These are phyloP conservation scores for Fusarium temperatum DNA, from an alignment of 2,329 filamentous ascomycete genomes.

Conservation along the genomic window DNA sequence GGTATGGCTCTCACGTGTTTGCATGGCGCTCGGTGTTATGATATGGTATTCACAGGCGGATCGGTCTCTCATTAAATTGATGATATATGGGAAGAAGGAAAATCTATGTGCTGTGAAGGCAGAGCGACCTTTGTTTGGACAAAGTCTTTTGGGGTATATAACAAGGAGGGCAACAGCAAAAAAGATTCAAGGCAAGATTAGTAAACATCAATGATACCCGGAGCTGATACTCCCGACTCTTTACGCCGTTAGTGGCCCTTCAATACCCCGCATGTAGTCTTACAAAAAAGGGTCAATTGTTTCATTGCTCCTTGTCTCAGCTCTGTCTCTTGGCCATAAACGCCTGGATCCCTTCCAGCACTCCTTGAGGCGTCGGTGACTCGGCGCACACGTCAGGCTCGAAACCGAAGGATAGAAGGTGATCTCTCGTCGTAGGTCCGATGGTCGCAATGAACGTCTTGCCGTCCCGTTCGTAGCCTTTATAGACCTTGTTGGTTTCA, in stretches of 20 bases:
- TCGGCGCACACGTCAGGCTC: slow-evolving; percentile 82
- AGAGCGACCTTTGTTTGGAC: not conserved
- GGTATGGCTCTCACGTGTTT: slow-evolving; percentile 8
- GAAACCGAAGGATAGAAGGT: slow-evolving; percentile 73
- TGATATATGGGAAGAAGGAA: not conserved
- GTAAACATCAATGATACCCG: slow-evolving; percentile 43
- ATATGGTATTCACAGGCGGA: slow-evolving; percentile 1
- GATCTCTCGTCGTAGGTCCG: slow-evolving; percentile 88
- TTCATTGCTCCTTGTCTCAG: slow-evolving; percentile 11
- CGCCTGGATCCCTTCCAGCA: slow-evolving; percentile 72
- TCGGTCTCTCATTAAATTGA: slow-evolving; percentile 10
- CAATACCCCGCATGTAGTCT: not conserved
- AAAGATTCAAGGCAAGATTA: slow-evolving; percentile 11
- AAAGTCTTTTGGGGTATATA: slow-evolving; percentile 16
- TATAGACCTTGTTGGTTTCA: slow-evolving; percentile 52
- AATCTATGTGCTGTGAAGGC: not conserved
- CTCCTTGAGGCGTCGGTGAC: slow-evolving; percentile 82
- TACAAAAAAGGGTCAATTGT: not conserved
- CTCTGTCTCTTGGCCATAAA: slow-evolving; percentile 33
- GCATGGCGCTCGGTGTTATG: slow-evolving; percentile 31
- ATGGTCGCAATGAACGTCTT: slow-evolving; percentile 82
- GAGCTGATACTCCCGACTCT: slow-evolving; percentile 40
- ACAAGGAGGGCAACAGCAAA: not conserved
- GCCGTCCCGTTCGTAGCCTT: slow-evolving; percentile 42
- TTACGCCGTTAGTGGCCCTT: not conserved